Evolutionary conservation across 2,329 filamentous ascomycete species (phyloP).

Genomic region (Bipolaris gigantea): DNA sequence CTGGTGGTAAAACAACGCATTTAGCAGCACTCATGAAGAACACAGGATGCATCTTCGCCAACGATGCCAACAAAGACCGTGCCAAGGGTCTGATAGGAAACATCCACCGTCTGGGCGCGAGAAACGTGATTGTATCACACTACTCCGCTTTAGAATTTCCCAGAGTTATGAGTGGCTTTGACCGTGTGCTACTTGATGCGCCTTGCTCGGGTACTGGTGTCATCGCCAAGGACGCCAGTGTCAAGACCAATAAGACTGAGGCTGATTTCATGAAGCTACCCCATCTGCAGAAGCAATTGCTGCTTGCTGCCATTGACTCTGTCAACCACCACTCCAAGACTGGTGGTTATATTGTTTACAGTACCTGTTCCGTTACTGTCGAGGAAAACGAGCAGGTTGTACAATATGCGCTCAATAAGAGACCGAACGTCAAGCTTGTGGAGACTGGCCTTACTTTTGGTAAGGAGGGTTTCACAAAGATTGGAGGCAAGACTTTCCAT

Average conservation of each 20-base stretch:
- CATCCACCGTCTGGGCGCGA: slow-evolving; percentile 89
- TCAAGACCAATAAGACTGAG: slow-evolving; percentile 92
- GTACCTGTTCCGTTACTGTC: slow-evolving; percentile 90
- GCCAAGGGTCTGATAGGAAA: slow-evolving; percentile 95
- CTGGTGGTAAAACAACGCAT: slow-evolving; percentile 94
- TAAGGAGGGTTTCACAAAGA: slow-evolving; percentile 87
- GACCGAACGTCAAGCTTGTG: slow-evolving; percentile 91
- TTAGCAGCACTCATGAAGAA: slow-evolving; percentile 98
- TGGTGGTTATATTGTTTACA: slow-evolving; percentile 94
- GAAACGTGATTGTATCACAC: slow-evolving; percentile 93
- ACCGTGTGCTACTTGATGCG: slow-evolving; percentile 89
- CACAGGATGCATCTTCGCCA: slow-evolving; percentile 92
- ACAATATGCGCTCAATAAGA: slow-evolving; percentile 85
- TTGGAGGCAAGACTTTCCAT: slow-evolving; percentile 90
- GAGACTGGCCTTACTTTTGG: slow-evolving; percentile 89
- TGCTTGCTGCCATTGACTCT: slow-evolving; percentile 91
- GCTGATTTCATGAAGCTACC: slow-evolving; percentile 91
- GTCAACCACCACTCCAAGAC: slow-evolving; percentile 90
- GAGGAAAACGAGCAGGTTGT: slow-evolving; percentile 95
- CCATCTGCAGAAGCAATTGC: slow-evolving; percentile 90
- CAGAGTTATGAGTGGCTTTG: slow-evolving; percentile 91
- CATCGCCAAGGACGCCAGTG: slow-evolving; percentile 92
- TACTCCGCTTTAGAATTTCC: slow-evolving; percentile 95
- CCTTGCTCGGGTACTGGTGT: slow-evolving; percentile 97
- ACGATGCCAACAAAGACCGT: slow-evolving; percentile 92